Percentiles rank a stretch among this genome's conserved stretches.
Evolutionary conservation across 2,329 filamentous ascomycete genomes (phyloP).

Genomic region (Monascus ruber): DNA sequence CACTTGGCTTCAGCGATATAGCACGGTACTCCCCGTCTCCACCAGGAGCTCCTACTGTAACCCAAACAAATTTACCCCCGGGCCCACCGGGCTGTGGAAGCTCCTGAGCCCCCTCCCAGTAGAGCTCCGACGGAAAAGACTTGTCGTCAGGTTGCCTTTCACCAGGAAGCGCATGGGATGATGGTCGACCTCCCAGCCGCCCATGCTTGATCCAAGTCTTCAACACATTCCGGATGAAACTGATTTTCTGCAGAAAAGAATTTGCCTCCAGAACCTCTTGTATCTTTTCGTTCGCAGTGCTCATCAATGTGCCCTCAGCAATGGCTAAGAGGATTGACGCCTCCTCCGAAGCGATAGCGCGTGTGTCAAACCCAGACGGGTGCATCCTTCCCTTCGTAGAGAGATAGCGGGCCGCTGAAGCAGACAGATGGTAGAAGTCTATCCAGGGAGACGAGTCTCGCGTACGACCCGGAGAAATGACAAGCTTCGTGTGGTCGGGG

Average conservation of each 20-base stretch:
- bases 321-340: slow-evolving; percentile 30
- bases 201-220: slow-evolving; percentile 29
- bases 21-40: slow-evolving; percentile 36
- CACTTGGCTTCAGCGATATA: slow-evolving; percentile 19
- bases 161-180: slow-evolving; percentile 5
- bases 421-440: slow-evolving; percentile 39
- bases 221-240: slow-evolving; percentile 30
- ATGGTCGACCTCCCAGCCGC: slow-evolving; percentile 24
- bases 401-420: slow-evolving; percentile 34
- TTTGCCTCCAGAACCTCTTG: slow-evolving; percentile 35
- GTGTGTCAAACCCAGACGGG: slow-evolving; percentile 32
- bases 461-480: slow-evolving; percentile 32
- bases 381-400: slow-evolving; percentile 31
- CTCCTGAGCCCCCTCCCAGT: slow-evolving; percentile 33
- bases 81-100: slow-evolving; percentile 32
- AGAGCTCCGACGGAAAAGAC: slow-evolving; percentile 18
- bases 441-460: slow-evolving; percentile 30
- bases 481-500: slow-evolving; percentile 41
- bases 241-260: slow-evolving; percentile 32
- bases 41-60: slow-evolving; percentile 37
- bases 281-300: slow-evolving; percentile 25
- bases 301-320: slow-evolving; percentile 23
- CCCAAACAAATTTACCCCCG: slow-evolving; percentile 41
- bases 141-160: slow-evolving; percentile 3
- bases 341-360: slow-evolving; percentile 30